Evolutionary conservation across 1,139 yeast genomes (phyloP).

Genomic region (Candida gigantensis): DNA sequence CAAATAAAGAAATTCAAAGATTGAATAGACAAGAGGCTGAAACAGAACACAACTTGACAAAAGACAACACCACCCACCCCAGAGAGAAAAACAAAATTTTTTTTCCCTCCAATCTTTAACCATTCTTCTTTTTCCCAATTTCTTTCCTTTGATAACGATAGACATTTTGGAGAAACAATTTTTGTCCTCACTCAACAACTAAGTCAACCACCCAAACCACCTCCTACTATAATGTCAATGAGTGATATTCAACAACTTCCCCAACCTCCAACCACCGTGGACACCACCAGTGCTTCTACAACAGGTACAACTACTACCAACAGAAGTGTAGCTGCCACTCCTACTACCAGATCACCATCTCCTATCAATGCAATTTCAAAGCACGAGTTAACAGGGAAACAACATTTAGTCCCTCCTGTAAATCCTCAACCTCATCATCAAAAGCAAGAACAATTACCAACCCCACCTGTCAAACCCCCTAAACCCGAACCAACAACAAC

Average conservation of each 20-base stretch:
- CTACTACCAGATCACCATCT: constrained; percentile 7
- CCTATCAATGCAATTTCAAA: constrained; percentile 2
- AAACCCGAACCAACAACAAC: constrained; percentile 6
- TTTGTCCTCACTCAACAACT: neutral
- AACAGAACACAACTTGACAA: too few relatives aligned
- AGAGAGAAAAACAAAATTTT: too few relatives aligned
- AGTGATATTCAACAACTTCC: constrained; percentile 22
- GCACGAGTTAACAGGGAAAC: constrained; percentile 1
- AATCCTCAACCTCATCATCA: too few relatives aligned
- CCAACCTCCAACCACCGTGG: constrained; percentile 9
- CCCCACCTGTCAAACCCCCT: constrained; percentile 15
- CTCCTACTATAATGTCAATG: too few relatives aligned
- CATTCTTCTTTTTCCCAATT: too few relatives aligned
- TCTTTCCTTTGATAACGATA: too few relatives aligned
- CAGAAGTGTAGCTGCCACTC: constrained; percentile 5
- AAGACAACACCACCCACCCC: too few relatives aligned
- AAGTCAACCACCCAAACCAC: neutral
- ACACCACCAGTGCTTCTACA: constrained; percentile 6
- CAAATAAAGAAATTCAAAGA: too few relatives aligned
- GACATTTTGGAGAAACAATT: too few relatives aligned
- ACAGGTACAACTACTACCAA: constrained; percentile 7
- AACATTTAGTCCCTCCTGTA: neutral
- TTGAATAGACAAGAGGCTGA: too few relatives aligned
- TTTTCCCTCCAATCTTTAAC: too few relatives aligned
- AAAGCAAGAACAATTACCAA: constrained; percentile 14